Conservation (phyloP, 306 rosid species). For the Medicago lupulina region DNA sequence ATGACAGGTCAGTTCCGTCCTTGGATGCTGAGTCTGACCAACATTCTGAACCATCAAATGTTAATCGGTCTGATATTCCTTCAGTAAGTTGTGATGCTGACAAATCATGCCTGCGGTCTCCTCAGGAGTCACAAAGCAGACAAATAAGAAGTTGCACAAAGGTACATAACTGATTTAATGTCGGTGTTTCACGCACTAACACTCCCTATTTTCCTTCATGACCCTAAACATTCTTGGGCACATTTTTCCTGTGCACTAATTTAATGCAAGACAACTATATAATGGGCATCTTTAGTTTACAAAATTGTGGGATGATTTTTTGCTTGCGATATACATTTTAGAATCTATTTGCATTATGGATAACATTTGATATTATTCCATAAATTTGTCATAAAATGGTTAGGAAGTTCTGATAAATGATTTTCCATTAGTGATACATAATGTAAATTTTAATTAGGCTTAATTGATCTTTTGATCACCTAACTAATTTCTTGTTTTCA, state of each 20-base stretch:
- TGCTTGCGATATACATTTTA: conserved; percentile 26
- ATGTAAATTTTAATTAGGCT: conserved; percentile 1
- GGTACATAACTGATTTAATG: conserved; percentile 54
- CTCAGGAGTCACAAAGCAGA: conserved; percentile 83
- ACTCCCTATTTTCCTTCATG: conserved; percentile 6
- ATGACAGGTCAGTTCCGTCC: conserved; percentile 56
- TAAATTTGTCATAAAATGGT: background rate
- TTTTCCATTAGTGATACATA: background rate
- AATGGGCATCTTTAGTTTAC: background rate
- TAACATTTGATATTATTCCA: conserved; percentile 3
- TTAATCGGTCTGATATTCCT: conserved; percentile 79
- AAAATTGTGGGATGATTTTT: conserved; percentile 27
- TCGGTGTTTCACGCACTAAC: background rate
- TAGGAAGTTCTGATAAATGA: conserved; percentile 20
- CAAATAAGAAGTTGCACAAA: conserved; percentile 98
- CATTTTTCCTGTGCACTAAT: conserved; percentile 24
- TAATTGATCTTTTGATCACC: too few relatives aligned
- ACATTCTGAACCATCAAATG: conserved; percentile 89
- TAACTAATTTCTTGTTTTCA: too few relatives aligned
- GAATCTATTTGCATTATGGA: conserved; percentile 4
- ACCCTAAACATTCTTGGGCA: conserved; percentile 16
- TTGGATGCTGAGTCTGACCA: conserved; percentile 80
- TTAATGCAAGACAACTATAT: conserved; percentile 3
- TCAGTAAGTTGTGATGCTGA: conserved; percentile 93
- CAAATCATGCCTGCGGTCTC: conserved; percentile 81